Base-by-base conservation (phyloP, 2,329 filamentous ascomycete species). In the Paracamarosporium sp. region DNA sequence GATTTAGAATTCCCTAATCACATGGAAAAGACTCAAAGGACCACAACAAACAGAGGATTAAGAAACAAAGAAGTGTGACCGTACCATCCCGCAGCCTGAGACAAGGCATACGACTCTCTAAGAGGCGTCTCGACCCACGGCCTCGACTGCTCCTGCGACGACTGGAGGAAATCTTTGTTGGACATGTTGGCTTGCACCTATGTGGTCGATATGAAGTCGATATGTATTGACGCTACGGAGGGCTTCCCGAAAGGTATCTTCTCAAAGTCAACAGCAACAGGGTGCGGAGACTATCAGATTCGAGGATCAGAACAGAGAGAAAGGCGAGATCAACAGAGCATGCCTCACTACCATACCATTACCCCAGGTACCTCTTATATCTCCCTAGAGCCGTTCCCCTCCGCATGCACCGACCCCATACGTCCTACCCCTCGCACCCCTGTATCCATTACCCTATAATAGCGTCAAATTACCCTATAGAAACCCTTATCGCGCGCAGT, bases 91-190 rank as follows among this genome's bases (percentile, higher is more conserved):
- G 89, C 89, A 61, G 83, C 83, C 62, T 86, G 83, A 41, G 90
- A 92, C 35, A 93, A 82, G 13, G 85, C 80, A 50, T 83, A 80
- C 3, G 88, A 92, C 68, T 87, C 85, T 57, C 91, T 82, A 59
- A 91, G 82, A 25, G 91, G 90, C 17, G 91, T 93, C 72, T 88
- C 80, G 59, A 87, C 84, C 89, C 89, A 93, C 55, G 90, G 73
- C 58, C 64, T 71, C 45, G 65, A 57, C 50, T 71, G 66, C 53
- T 68, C 57, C 40, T 62, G 58, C 33, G 69, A 63, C 6, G 65
- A 52, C 50, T 60, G 50, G 35, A 66, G 58, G 50, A 53, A 62
- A 28, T 68, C 59, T 22, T 67, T 66, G 53, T 70, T 61, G 5
- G 66, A 64, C 72, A 75, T 75, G 22, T 6, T 40, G 15, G 20